phyloP scores from a whole-genome alignment of 768 basidiomycete genomes.

The Leccinum aurantiacum region DNA sequence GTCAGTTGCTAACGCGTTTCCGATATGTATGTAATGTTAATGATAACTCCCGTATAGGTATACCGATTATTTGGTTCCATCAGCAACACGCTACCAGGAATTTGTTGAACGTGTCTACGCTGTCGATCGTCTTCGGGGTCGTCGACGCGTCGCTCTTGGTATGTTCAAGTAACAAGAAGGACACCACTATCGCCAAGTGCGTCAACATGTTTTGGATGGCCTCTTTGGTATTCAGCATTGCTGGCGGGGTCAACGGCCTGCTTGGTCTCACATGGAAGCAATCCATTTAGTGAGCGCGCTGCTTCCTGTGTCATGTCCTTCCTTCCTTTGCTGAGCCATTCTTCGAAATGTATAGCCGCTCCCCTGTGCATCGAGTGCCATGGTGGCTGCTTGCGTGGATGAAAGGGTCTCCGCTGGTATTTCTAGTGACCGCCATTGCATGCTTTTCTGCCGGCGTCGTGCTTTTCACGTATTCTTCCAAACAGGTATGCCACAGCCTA shows the following conservation, averaged over 20 bases:
- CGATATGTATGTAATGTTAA: background rate
- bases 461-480: conserved; percentile 72
- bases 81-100: conserved; percentile 50
- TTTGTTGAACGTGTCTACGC: conserved; percentile 49
- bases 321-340: background rate
- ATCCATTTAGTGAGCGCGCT: conserved; percentile 46
- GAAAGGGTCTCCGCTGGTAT: conserved; percentile 78
- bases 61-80: conserved; percentile 52
- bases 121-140: conserved; percentile 55
- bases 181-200: conserved; percentile 32
- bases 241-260: conserved; percentile 50
- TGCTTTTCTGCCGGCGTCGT: conserved; percentile 78
- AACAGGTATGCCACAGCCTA: conserved; percentile 45
- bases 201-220: conserved; percentile 57
- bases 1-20: conserved; percentile 27
- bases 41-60: conserved; percentile 36
- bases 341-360: conserved; percentile 34
- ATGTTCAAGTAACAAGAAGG: conserved; percentile 38
- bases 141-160: conserved; percentile 50
- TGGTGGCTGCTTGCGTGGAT: conserved; percentile 74
- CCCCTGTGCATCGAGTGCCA: conserved; percentile 50
- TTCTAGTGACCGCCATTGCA: conserved; percentile 78
- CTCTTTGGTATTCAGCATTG: conserved; percentile 52
- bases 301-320: background rate
- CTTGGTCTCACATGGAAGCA: conserved; percentile 56